Conservation (phyloP, 441 rosid genomes). For the Flueggea neowawraea region DNA sequence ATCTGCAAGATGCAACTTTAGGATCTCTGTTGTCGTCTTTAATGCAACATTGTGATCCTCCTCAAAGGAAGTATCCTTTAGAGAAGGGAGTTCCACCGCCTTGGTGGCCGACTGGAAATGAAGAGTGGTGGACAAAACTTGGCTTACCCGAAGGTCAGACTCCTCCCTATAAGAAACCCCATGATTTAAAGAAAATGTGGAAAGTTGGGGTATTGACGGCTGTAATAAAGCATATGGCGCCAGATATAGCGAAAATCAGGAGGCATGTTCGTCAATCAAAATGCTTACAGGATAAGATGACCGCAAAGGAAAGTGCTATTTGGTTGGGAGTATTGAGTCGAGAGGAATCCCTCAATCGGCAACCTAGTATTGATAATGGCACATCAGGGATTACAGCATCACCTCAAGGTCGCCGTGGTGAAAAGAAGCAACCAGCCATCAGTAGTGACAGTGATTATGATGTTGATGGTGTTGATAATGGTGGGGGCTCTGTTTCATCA, state of each 20-base stretch:
- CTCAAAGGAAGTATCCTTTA: conserved; percentile 95
- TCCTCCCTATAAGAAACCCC: conserved; percentile 94
- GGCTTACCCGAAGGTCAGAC: conserved; percentile 58
- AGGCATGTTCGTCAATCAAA: conserved; percentile 95
- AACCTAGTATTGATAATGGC: conserved; percentile 89
- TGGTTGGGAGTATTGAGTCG: conserved; percentile 92
- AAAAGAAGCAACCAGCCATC: conserved; percentile 43
- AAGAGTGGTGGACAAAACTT: conserved; percentile 90
- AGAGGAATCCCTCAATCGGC: conserved; percentile 72
- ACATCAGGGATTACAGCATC: conserved; percentile 75
- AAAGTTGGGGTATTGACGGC: conserved; percentile 97
- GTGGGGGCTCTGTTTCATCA: conserved; percentile 73
- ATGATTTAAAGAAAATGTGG: conserved; percentile 98
- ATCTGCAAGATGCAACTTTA: conserved; percentile 93
- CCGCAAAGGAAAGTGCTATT: conserved; percentile 98
- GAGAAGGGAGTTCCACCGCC: conserved; percentile 92
- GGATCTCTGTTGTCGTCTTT: conserved; percentile 92
- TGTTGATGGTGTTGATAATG: conserved; percentile 68
- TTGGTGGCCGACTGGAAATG: conserved; percentile 98
- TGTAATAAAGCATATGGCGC: conserved; percentile 96
- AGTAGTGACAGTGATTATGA: conserved; percentile 85
- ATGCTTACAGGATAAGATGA: conserved; percentile 99
- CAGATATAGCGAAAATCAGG: conserved; percentile 92
- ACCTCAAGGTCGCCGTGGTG: conserved; percentile 36
- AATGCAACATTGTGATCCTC: conserved; percentile 99